Conservation (phyloP, 805 yeast genomes). For the Kazachstania martiniae region DNA sequence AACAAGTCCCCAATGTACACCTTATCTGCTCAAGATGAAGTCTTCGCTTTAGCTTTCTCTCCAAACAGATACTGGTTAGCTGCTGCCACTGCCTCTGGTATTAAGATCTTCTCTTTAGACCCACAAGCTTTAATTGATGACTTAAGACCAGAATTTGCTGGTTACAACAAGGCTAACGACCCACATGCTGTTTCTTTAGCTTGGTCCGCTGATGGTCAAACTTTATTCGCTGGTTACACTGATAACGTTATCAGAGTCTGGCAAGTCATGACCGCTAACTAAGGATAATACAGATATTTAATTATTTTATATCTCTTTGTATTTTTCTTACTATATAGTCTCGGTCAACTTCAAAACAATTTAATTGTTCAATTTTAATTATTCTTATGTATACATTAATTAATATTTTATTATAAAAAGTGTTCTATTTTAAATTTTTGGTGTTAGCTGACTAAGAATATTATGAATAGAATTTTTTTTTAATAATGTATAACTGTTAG, state of each 20-base stretch:
- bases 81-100: slow-evolving; percentile 97
- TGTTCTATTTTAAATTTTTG: too few species aligned
- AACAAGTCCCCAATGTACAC: slow-evolving; percentile 81
- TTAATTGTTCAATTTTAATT: too few species aligned
- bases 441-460: too few species aligned
- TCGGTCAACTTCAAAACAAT: slow-evolving; percentile 3
- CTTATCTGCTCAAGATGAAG: slow-evolving; percentile 90
- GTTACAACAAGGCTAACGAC: slow-evolving; percentile 81
- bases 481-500: too few species aligned
- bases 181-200: slow-evolving; percentile 97
- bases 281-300: slow-evolving; percentile 7
- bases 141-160: slow-evolving; percentile 95
- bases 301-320: slow-evolving; percentile 1
- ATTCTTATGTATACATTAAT: too few species aligned
- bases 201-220: slow-evolving; percentile 99
- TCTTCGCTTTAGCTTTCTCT: slow-evolving; percentile 97
- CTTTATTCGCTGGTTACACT: slow-evolving; percentile 99
- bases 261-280: slow-evolving; percentile 89
- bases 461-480: too few species aligned
- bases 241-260: slow-evolving; percentile 99
- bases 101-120: slow-evolving; percentile 97
- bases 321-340: slow-evolving; percentile 3
- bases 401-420: too few species aligned
- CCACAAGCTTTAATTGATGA: slow-evolving; percentile 90
- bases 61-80: slow-evolving; percentile 99